These are phyloP conservation scores for Mycosphaerella sp. DNA, from an alignment of 2,329 filamentous ascomycete species.

Conservation along the genomic window DNA sequence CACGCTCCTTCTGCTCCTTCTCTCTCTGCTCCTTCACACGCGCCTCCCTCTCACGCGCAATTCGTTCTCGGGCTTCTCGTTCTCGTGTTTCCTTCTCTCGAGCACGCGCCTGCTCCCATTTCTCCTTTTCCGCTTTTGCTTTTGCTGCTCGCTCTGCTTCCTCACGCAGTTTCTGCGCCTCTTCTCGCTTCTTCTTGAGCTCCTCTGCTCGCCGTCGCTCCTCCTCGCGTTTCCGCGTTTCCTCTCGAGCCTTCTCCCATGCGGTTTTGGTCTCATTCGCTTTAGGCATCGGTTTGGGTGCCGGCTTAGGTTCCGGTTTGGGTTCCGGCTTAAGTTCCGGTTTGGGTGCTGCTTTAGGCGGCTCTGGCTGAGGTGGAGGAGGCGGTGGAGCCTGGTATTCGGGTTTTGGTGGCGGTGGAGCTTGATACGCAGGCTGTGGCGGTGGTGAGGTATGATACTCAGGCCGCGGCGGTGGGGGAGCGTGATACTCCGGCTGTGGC, in stretches of 20 bases:
- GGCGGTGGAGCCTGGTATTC: conserved; percentile 6
- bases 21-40: conserved; percentile 37
- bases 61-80: conserved; percentile 42
- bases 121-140: conserved; percentile 45
- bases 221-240: conserved; percentile 57
- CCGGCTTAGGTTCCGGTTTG: conserved; percentile 18
- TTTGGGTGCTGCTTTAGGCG: conserved; percentile 15
- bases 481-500: no score
- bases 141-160: conserved; percentile 42
- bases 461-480: no score
- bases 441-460: no score
- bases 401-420: conserved; percentile 9
- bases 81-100: conserved; percentile 46
- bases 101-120: conserved; percentile 46
- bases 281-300: conserved; percentile 22
- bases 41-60: conserved; percentile 35
- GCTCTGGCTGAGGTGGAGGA: conserved; percentile 16
- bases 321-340: no score
- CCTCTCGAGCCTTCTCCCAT: conserved; percentile 65
- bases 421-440: no score
- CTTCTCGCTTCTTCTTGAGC: conserved; percentile 53
- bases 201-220: conserved; percentile 54
- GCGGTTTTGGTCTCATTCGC: conserved; percentile 27
- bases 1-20: conserved; percentile 37
- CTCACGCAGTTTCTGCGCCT: conserved; percentile 47